Conservation (phyloP, 1,139 yeast species). For the Fermentozyma sake region DNA sequence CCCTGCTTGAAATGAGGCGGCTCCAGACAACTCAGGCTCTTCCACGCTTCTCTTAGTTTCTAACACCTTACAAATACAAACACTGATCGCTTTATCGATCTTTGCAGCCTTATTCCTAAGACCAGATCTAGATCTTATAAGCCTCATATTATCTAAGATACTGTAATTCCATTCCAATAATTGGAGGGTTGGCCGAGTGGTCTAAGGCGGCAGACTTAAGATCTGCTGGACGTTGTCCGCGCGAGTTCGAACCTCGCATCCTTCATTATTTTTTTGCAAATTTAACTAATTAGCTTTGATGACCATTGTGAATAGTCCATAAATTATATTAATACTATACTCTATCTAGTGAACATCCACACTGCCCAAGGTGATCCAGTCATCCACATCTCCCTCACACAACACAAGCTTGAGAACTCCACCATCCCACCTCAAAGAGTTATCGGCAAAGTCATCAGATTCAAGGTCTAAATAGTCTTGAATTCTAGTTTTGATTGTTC, state of each 20-base stretch:
- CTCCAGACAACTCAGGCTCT: too few species aligned
- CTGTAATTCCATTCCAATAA: too few species aligned
- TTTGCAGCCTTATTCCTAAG: too few species aligned
- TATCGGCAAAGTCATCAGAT: slow-evolving; percentile 38
- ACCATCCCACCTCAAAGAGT: slow-evolving; percentile 54
- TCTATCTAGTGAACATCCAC: slow-evolving; percentile 35
- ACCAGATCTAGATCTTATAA: too few species aligned
- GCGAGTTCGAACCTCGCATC: slow-evolving; percentile 88
- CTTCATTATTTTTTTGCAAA: slow-evolving; percentile 49
- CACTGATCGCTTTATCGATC: too few species aligned
- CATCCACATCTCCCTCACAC: slow-evolving; percentile 71
- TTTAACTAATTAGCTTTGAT: too few species aligned
- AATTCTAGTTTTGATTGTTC: slow-evolving; percentile 65
- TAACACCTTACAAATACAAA: too few species aligned
- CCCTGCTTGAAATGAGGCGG: too few species aligned
- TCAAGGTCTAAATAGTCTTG: slow-evolving; percentile 61
- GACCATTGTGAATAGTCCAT: too few species aligned
- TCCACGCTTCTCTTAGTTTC: too few species aligned
- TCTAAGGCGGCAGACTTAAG: slow-evolving; percentile 55
- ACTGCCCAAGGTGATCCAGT: slow-evolving; percentile 68
- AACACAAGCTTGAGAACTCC: slow-evolving; percentile 67
- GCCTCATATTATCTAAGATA: too few species aligned
- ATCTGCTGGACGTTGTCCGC: slow-evolving; percentile 61
- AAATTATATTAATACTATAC: neutral
- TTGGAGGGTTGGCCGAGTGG: slow-evolving; percentile 56